Conservation (phyloP, 2,329 filamentous ascomycete genomes). For the Hypoxylon rubiginosum region DNA sequence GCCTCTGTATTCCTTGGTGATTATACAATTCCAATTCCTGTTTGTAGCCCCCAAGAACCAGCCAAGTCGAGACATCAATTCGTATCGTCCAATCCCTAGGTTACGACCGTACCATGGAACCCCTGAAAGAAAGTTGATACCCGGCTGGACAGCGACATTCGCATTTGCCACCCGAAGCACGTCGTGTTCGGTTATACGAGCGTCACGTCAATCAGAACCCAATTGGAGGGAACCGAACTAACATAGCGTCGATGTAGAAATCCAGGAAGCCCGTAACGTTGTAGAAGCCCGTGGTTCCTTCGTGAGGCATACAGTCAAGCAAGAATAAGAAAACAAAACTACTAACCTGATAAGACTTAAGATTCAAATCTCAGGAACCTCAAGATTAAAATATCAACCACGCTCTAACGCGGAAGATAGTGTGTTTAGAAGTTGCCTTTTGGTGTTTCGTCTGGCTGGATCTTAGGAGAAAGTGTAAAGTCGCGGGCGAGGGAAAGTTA, state of each 20-base stretch:
- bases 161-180: conserved; percentile 9
- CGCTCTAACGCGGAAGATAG: conserved; percentile 6
- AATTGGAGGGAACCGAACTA: conserved; percentile 10
- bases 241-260: neutral
- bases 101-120: neutral
- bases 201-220: conserved; percentile 21
- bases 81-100: neutral
- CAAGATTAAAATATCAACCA: conserved; percentile 26
- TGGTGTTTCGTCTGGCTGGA: conserved; percentile 21
- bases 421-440: conserved; percentile 8
- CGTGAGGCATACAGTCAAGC: neutral
- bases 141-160: conserved; percentile 13
- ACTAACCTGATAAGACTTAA: conserved; percentile 39
- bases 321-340: conserved; percentile 4
- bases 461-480: conserved; percentile 28
- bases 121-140: neutral
- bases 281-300: too few species aligned
- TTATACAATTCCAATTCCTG: neutral
- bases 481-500: conserved; percentile 34
- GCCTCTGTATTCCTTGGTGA: neutral
- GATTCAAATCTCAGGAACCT: conserved; percentile 38
- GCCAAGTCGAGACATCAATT: conserved; percentile 6
- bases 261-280: neutral
- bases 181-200: conserved; percentile 29
- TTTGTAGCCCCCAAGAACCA: neutral